A percentile compares a stretch with the other conserved stretches of the same genome.
Evolutionary conservation across 768 basidiomycete genomes (phyloP).

Genomic region (Boletellus ananas): DNA sequence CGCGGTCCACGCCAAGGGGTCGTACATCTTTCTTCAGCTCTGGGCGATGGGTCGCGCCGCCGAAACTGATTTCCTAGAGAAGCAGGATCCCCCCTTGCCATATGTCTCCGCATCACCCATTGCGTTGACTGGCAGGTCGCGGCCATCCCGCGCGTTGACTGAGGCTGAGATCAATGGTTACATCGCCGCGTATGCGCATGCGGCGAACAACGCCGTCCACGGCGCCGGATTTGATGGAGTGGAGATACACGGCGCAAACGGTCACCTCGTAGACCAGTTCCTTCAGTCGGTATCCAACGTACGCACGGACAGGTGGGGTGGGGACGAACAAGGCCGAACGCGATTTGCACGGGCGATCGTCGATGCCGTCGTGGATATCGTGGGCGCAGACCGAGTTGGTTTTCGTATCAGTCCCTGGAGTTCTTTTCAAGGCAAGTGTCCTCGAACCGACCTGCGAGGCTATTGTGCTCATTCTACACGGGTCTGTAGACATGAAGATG

Average conservation of each 20-base stretch:
- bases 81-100: too few relatives aligned
- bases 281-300: slow-evolving; percentile 52
- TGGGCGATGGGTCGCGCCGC: too few relatives aligned
- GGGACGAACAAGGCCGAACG: slow-evolving; percentile 55
- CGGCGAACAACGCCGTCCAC: slow-evolving; percentile 33
- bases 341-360: slow-evolving; percentile 56
- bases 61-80: too few relatives aligned
- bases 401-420: slow-evolving; percentile 60
- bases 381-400: slow-evolving; percentile 52
- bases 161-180: slow-evolving; percentile 33
- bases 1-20: too few relatives aligned
- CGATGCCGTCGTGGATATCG: slow-evolving; percentile 44
- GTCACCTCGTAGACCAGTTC: slow-evolving; percentile 59
- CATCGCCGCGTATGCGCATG: slow-evolving; percentile 27
- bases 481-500: slow-evolving; percentile 47
- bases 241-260: slow-evolving; percentile 42
- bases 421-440: slow-evolving; percentile 33
- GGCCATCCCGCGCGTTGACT: not conserved
- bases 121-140: too few relatives aligned
- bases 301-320: slow-evolving; percentile 66
- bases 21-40: too few relatives aligned
- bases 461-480: not conserved
- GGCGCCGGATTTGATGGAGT: slow-evolving; percentile 46
- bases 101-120: too few relatives aligned
- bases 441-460: not conserved